These are phyloP conservation scores for Staphylotrichum tortipilum DNA, from an alignment of 495 filamentous ascomycete genomes.

Conservation along the genomic window DNA sequence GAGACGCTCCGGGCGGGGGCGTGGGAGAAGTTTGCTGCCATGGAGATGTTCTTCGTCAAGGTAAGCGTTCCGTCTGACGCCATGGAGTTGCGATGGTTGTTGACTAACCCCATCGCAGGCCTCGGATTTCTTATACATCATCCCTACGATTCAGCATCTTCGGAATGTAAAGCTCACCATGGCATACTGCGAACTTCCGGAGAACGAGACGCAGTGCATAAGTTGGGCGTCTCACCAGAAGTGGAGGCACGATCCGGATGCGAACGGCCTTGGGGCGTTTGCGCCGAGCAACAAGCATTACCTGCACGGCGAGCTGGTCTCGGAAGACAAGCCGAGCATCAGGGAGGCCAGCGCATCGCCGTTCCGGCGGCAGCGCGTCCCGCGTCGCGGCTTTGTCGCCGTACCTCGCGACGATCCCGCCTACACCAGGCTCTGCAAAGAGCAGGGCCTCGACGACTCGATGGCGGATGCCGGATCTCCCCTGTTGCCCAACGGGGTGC, in stretches of 20 bases:
- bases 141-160: slow-evolving; percentile 62
- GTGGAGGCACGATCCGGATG: slow-evolving; percentile 46
- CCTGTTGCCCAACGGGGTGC: slow-evolving; percentile 28
- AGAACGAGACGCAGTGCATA: slow-evolving; percentile 29
- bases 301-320: slow-evolving; percentile 36
- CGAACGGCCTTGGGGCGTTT: slow-evolving; percentile 28
- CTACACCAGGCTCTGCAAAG: slow-evolving; percentile 36
- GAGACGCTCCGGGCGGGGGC: slow-evolving; percentile 36
- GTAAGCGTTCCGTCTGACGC: slow-evolving; percentile 29
- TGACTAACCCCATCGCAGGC: slow-evolving; percentile 39
- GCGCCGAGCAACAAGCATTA: slow-evolving; percentile 41
- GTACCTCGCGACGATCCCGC: slow-evolving; percentile 39
- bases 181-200: slow-evolving; percentile 44
- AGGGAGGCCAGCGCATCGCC: slow-evolving; percentile 33
- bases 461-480: slow-evolving; percentile 20
- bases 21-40: slow-evolving; percentile 40
- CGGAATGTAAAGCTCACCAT: slow-evolving; percentile 50
- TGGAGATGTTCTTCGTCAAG: slow-evolving; percentile 70
- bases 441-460: slow-evolving; percentile 37
- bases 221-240: slow-evolving; percentile 33
- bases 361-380: slow-evolving; percentile 39
- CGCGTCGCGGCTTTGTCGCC: slow-evolving; percentile 36
- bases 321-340: slow-evolving; percentile 30
- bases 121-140: slow-evolving; percentile 65
- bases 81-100: neutral